Conservation (phyloP, 208 protist species). For the Leishmania tarentolae region DNA sequence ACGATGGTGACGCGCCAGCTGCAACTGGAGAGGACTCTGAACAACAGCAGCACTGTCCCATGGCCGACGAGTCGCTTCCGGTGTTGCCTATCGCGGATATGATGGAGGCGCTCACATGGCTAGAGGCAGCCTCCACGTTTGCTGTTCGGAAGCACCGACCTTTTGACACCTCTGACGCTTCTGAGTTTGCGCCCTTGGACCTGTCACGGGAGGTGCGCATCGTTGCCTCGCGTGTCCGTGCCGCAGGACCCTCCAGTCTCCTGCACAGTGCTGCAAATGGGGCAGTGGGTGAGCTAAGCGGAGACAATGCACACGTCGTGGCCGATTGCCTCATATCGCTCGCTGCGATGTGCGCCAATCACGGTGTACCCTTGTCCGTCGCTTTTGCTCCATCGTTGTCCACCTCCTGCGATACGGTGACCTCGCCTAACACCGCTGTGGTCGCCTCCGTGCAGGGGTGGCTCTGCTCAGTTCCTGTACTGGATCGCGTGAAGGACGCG, state of each 20-base stretch:
- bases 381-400: conserved; percentile 33
- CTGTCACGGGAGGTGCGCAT: conserved; percentile 65
- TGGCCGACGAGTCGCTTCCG: neutral
- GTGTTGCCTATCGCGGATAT: conserved; percentile 39
- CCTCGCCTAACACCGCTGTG: neutral
- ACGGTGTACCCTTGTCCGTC: conserved; percentile 53
- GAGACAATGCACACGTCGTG: neutral
- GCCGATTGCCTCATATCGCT: conserved; percentile 65
- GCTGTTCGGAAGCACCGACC: conserved; percentile 64
- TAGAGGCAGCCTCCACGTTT: conserved; percentile 86
- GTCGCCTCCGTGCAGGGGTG: conserved; percentile 2
- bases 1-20: neutral
- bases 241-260: neutral
- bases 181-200: conserved; percentile 65
- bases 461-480: conserved; percentile 11
- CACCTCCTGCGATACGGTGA: neutral
- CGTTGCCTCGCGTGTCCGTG: conserved; percentile 37
- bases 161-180: conserved; percentile 46
- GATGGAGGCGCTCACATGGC: conserved; percentile 77
- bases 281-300: neutral
- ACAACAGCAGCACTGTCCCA: neutral
- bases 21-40: neutral
- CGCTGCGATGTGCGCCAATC: conserved; percentile 63
- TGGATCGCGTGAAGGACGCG: conserved; percentile 32
- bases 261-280: neutral